Evolutionary conservation across 495 filamentous ascomycete species (phyloP), one percentile per base, ranked within the genome.

Genomic region (Xylaria palmicola): DNA sequence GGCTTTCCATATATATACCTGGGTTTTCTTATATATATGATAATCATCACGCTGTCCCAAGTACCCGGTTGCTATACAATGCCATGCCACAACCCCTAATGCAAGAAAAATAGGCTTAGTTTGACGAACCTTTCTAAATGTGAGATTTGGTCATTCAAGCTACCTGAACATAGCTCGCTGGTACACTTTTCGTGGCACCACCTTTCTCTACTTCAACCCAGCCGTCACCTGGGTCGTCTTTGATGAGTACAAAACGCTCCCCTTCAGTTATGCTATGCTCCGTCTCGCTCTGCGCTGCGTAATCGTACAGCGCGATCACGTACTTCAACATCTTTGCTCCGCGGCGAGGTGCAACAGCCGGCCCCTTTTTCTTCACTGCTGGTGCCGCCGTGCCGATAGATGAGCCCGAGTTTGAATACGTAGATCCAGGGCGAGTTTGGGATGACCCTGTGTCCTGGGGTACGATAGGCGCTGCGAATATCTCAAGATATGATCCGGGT

Each of bases 181-280:
- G 93, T 49, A 98, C 93, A 70, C 90, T 96, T 77, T 88, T 92
- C n/a, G 88, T 90, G 43, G 83, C 75, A n/a, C 94, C 94, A 24
- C 88, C 90, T 62, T 88, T 88, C 79, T 97, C 94, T 13, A 98
- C 94, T 76, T 97, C 93, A 9, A 88, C 91, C 94, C 94, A 98
- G 13, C 94, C 94, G 77, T 97, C 94, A 1, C 94, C 94, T 10
- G 85, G 80, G 71, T 98, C 91, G 41, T 86, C 84, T 63, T 82
- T 91, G 43, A 96, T 85, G 39, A 97, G 72, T 20, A 97, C 94
- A 68, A 98, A 97, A 54, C 87, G 79, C 72, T 98, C 94, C 0
- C 94, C 94, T 75, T 94, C 94, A 3, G 69, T 62, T 90, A 98
- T 98, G 69, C 79, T 90, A 77, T 90, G 91, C 73, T 98, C 94